Evolutionary conservation across 2,329 filamentous ascomycete species (phyloP).

Genomic region (Aplosporella prunicola): DNA sequence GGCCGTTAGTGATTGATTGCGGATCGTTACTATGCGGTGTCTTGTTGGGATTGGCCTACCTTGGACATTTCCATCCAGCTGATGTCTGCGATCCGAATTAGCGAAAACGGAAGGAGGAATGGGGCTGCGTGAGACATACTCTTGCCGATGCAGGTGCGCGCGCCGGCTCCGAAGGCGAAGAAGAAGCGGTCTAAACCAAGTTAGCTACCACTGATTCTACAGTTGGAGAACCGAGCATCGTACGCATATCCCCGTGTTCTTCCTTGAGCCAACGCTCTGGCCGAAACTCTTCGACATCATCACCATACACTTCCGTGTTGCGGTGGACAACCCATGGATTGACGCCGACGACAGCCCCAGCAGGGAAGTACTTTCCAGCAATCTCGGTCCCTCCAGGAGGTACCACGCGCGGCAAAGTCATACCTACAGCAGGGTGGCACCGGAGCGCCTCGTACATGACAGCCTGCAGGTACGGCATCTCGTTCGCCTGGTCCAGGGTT

Average conservation of each 20-base stretch:
- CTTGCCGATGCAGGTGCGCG: slow-evolving; percentile 21
- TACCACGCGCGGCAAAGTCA: slow-evolving; percentile 30
- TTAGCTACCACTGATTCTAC: slow-evolving; percentile 9
- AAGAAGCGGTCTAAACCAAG: slow-evolving; percentile 19
- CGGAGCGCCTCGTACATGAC: slow-evolving; percentile 37
- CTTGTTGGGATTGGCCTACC: not conserved
- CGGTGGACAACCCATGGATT: slow-evolving; percentile 37
- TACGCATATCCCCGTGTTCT: slow-evolving; percentile 21
- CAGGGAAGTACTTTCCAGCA: slow-evolving; percentile 16
- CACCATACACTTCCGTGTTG: slow-evolving; percentile 31
- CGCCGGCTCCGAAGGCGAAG: slow-evolving; percentile 26
- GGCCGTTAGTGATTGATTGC: not conserved
- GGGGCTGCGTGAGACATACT: slow-evolving; percentile 8
- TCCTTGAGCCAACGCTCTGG: slow-evolving; percentile 39
- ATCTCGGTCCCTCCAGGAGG: slow-evolving; percentile 30
- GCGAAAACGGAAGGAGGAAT: not conserved
- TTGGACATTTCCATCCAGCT: slow-evolving; percentile 28
- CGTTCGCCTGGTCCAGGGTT: slow-evolving; percentile 15
- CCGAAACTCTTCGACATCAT: slow-evolving; percentile 31
- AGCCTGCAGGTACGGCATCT: slow-evolving; percentile 34
- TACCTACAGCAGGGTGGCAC: slow-evolving; percentile 34
- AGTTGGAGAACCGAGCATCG: not conserved
- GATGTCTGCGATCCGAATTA: slow-evolving; percentile 16
- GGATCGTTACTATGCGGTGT: not conserved
- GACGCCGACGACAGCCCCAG: slow-evolving; percentile 26